Percentiles rank a stretch among this genome's conserved stretches.
Evolutionary conservation across 2,329 filamentous ascomycete genomes (phyloP).

Genomic region (Xylaria sp.): DNA sequence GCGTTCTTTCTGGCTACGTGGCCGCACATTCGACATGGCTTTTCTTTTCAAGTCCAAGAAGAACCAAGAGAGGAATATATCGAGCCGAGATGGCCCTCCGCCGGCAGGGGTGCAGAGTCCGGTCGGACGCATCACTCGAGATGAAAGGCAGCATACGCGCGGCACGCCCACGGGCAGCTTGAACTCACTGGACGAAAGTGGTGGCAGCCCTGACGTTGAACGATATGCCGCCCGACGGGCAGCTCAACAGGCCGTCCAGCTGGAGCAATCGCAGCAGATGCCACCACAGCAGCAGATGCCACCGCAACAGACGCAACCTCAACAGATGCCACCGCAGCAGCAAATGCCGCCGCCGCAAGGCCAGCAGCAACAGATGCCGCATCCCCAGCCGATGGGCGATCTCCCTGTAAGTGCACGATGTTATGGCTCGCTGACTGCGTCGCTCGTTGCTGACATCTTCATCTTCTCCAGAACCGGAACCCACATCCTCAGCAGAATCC

Average conservation of each 20-base stretch:
- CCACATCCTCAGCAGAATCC: conserved; percentile 39
- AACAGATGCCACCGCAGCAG: conserved; percentile 20
- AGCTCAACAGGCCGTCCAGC: conserved; percentile 46
- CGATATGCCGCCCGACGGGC: conserved; percentile 52
- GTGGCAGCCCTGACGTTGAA: conserved; percentile 58
- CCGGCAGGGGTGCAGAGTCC: conserved; percentile 47
- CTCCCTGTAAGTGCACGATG: conserved; percentile 35
- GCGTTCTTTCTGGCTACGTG: conserved; percentile 31
- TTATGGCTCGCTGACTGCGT: not conserved
- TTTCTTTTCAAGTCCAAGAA: conserved; percentile 83
- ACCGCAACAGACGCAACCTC: conserved; percentile 22
- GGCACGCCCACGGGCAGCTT: conserved; percentile 74
- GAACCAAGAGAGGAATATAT: conserved; percentile 57
- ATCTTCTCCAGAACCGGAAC: conserved; percentile 47
- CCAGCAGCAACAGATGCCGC: conserved; percentile 23
- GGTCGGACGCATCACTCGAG: conserved; percentile 44
- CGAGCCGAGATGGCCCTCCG: conserved; percentile 49
- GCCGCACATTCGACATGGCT: conserved; percentile 56
- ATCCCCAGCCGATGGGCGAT: conserved; percentile 29
- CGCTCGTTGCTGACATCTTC: conserved; percentile 1
- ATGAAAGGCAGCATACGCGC: conserved; percentile 53
- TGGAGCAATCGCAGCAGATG: conserved; percentile 39
- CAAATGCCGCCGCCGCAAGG: not conserved
- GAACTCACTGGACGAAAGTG: conserved; percentile 60
- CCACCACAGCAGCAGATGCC: conserved; percentile 26